Percentiles rank a stretch among this genome's conserved stretches.
phyloP scores from a whole-genome alignment of 2,329 filamentous ascomycete genomes.

The Claviceps fusiformis region DNA sequence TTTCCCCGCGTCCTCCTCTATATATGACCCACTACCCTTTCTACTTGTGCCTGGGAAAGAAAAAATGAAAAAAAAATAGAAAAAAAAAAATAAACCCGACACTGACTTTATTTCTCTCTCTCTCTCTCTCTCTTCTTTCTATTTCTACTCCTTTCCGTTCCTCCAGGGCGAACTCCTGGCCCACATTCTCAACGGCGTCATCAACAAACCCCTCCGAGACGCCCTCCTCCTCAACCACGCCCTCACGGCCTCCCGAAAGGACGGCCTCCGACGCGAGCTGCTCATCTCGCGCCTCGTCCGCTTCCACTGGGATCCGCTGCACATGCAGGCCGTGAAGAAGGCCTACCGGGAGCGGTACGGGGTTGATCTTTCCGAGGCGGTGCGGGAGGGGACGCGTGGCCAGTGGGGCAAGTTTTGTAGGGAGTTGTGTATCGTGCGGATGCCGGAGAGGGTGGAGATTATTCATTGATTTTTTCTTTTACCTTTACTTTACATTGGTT shows the following conservation, averaged over 20 bases:
- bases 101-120: no score
- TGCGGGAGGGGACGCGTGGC: constrained; percentile 61
- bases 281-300: constrained; percentile 79
- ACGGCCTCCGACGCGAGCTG: constrained; percentile 65
- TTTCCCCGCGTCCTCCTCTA: not conserved
- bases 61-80: no score
- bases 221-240: constrained; percentile 85
- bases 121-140: not conserved
- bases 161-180: constrained; percentile 79
- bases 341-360: constrained; percentile 72
- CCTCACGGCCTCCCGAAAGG: constrained; percentile 57
- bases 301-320: constrained; percentile 80
- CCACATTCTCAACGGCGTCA: constrained; percentile 90
- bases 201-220: constrained; percentile 89
- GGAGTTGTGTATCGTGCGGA: constrained; percentile 50
- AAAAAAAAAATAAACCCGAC: no score
- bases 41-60: no score
- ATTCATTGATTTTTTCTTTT: not conserved
- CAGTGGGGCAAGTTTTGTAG: constrained; percentile 69
- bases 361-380: constrained; percentile 59
- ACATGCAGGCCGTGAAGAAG: constrained; percentile 65
- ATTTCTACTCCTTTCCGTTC: constrained; percentile 13
- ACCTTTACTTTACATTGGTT: not conserved
- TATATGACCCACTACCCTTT: no score
- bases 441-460: constrained; percentile 25